These are phyloP conservation scores for Sporothrix mexicana DNA, from an alignment of 2,329 filamentous ascomycete genomes.

Conservation along the genomic window DNA sequence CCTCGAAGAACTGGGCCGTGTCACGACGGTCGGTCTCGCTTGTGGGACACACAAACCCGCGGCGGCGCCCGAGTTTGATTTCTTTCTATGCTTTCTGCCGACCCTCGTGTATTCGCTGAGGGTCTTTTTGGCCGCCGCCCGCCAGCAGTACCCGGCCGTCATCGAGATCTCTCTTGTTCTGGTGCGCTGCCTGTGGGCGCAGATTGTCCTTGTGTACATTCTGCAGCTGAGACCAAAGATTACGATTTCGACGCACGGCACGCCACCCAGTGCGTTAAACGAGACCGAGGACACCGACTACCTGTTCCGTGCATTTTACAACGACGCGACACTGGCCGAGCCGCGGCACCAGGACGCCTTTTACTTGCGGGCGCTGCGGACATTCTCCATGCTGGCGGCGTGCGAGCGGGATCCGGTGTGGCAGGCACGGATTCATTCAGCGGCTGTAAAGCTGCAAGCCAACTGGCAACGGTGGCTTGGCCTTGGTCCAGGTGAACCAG, in stretches of 20 bases:
- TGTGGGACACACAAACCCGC: constrained; percentile 10
- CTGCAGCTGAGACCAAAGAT: constrained; percentile 27
- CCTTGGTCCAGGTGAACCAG: neutral
- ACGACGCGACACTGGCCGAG: neutral
- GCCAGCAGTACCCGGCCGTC: constrained; percentile 18
- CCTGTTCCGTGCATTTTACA: constrained; percentile 7
- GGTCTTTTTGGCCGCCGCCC: neutral
- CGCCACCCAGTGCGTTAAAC: neutral
- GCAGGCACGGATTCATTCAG: neutral
- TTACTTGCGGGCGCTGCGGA: constrained; percentile 21
- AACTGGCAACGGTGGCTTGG: constrained; percentile 22
- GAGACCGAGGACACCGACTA: neutral
- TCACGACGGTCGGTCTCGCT: constrained; percentile 12
- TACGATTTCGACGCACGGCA: neutral
- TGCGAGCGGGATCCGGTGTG: constrained; percentile 1
- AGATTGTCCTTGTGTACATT: constrained; percentile 25
- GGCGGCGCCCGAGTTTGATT: constrained; percentile 26
- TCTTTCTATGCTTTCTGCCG: constrained; percentile 24
- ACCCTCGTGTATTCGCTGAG: constrained; percentile 27
- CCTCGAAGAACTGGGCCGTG: constrained; percentile 19
- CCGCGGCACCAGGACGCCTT: constrained; percentile 27
- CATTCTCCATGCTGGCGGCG: constrained; percentile 1
- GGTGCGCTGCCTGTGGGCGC: constrained; percentile 30
- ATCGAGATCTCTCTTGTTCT: neutral
- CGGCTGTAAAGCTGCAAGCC: neutral